These are phyloP conservation scores for Pholiota conissans DNA, from an alignment of 768 basidiomycete species.

Conservation along the genomic window DNA sequence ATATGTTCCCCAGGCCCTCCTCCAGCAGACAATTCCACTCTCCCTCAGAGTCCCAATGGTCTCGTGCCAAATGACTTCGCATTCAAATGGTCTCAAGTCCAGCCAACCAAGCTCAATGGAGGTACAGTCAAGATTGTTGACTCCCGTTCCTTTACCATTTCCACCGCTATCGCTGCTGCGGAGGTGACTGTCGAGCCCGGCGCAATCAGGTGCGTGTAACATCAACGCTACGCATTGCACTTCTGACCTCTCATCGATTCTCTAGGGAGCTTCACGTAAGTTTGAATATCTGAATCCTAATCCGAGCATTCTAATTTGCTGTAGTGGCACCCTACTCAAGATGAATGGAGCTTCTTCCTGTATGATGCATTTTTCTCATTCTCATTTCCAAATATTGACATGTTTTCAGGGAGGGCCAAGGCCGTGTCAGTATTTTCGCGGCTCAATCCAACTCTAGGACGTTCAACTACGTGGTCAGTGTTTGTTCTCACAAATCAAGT, in stretches of 20 bases:
- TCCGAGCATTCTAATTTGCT: not conserved
- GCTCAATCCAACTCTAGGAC: constrained; percentile 53
- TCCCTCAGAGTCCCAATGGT: constrained; percentile 45
- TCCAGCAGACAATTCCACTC: constrained; percentile 30
- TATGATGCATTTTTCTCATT: constrained; percentile 21
- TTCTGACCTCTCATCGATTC: not conserved
- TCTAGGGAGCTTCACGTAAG: constrained; percentile 55
- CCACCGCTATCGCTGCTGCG: constrained; percentile 53
- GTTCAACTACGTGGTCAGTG: constrained; percentile 62
- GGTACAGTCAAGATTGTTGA: constrained; percentile 64
- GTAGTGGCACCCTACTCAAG: constrained; percentile 72
- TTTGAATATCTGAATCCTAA: too few relatives aligned
- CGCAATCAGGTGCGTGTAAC: constrained; percentile 48
- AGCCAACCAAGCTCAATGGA: constrained; percentile 45
- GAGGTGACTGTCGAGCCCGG: constrained; percentile 59
- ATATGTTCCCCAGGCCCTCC: constrained; percentile 29
- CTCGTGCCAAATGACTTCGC: constrained; percentile 44
- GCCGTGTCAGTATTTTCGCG: constrained; percentile 61
- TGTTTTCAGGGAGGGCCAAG: constrained; percentile 40
- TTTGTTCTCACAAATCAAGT: constrained; percentile 14
- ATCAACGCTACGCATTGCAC: not conserved
- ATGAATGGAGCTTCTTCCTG: constrained; percentile 68
- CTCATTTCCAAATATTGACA: constrained; percentile 23
- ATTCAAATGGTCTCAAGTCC: constrained; percentile 50
- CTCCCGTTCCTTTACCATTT: constrained; percentile 48